Evolutionary conservation across 768 basidiomycete genomes (phyloP).

Genomic region (Infundibulicybe gibba): DNA sequence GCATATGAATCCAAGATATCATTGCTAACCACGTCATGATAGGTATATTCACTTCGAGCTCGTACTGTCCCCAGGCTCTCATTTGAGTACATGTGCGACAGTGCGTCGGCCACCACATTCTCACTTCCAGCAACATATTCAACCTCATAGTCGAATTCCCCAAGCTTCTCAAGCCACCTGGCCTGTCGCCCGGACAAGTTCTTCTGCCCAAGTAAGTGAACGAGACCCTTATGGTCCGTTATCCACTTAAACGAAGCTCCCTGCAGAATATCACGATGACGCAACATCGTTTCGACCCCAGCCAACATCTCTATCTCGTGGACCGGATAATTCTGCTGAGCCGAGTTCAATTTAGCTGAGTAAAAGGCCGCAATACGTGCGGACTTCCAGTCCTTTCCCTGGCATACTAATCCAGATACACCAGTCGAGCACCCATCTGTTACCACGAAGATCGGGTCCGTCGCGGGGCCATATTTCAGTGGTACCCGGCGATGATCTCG

Average conservation of each 20-base stretch:
- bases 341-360: too few species aligned
- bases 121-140: not conserved
- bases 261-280: constrained; percentile 12
- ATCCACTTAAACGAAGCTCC: constrained; percentile 15
- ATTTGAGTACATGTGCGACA: constrained; percentile 3
- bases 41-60: constrained; percentile 8
- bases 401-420: too few species aligned
- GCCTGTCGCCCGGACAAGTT: not conserved
- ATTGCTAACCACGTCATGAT: constrained; percentile 1
- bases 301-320: constrained; percentile 26
- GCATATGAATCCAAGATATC: not conserved
- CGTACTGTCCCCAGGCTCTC: constrained; percentile 8
- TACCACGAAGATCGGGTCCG: too few species aligned
- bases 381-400: too few species aligned
- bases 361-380: too few species aligned
- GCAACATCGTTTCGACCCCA: constrained; percentile 20
- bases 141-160: constrained; percentile 4
- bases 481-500: too few species aligned
- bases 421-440: too few species aligned
- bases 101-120: constrained; percentile 2
- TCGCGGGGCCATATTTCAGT: too few species aligned
- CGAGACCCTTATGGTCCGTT: constrained; percentile 17
- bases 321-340: too few species aligned
- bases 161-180: constrained; percentile 5
- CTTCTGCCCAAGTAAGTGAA: constrained; percentile 10